These are phyloP conservation scores for Tolypocladium tropicale DNA, from an alignment of 2,329 filamentous ascomycete species.

Conservation along the genomic window DNA sequence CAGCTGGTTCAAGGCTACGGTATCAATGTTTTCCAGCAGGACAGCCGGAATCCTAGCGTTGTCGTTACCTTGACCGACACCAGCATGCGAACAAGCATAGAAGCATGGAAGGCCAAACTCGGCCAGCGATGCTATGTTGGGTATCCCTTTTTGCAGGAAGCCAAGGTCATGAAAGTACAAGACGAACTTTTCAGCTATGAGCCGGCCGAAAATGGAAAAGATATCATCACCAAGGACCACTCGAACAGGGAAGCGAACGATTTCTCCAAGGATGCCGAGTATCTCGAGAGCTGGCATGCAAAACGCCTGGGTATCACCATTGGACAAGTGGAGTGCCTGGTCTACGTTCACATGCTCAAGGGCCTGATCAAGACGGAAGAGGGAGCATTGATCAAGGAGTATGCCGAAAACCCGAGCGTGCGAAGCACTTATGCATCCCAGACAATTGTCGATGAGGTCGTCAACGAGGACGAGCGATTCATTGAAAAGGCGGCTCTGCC, in stretches of 20 bases:
- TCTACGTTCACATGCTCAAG: conserved; percentile 89
- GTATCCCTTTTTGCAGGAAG: conserved; percentile 92
- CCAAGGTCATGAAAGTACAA: conserved; percentile 76
- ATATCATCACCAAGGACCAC: conserved; percentile 61
- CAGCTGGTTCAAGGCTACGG: conserved; percentile 64
- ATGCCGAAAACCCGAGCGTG: conserved; percentile 72
- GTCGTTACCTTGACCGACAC: conserved; percentile 74
- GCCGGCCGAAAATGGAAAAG: conserved; percentile 53
- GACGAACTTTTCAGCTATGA: conserved; percentile 90
- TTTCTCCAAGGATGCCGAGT: conserved; percentile 74
- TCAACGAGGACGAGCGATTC: conserved; percentile 88
- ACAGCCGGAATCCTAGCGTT: conserved; percentile 95
- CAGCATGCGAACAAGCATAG: conserved; percentile 58
- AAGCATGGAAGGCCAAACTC: conserved; percentile 67
- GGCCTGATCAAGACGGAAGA: conserved; percentile 84
- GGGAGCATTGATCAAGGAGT: conserved; percentile 87
- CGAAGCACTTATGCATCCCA: conserved; percentile 90
- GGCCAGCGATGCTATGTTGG: conserved; percentile 83
- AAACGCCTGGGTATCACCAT: conserved; percentile 84
- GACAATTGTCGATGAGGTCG: conserved; percentile 77
- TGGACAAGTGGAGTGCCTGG: conserved; percentile 75
- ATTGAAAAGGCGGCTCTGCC: conserved; percentile 81
- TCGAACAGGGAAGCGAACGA: conserved; percentile 66
- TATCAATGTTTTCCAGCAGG: conserved; percentile 89
- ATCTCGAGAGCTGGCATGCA: conserved; percentile 79